These are phyloP conservation scores for Russula griseocarnosa DNA, from an alignment of 768 basidiomycete species.

Conservation along the genomic window DNA sequence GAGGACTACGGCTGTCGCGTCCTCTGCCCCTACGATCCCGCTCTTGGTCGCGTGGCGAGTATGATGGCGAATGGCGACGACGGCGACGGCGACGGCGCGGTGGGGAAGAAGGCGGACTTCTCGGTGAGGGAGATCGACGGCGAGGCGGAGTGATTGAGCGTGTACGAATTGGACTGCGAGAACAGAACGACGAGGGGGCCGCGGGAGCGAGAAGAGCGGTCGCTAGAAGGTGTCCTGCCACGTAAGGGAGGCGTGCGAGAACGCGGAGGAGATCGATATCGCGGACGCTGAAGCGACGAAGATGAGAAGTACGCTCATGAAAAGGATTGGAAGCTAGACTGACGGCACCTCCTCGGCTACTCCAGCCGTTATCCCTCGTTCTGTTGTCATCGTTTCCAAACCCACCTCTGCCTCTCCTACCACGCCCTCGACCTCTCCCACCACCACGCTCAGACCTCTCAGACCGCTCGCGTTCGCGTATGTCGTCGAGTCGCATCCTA, in stretches of 20 bases:
- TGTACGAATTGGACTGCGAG: constrained; percentile 28
- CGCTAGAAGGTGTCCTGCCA: constrained; percentile 34
- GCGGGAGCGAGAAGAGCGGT: constrained; percentile 41
- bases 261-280: constrained; percentile 46
- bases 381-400: constrained; percentile 46
- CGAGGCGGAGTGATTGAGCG: constrained; percentile 24
- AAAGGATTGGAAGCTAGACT: constrained; percentile 28
- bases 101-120: constrained; percentile 26
- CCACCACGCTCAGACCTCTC: constrained; percentile 44
- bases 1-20: constrained; percentile 54
- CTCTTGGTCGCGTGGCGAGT: constrained; percentile 43
- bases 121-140: constrained; percentile 30
- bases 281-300: constrained; percentile 40
- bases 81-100: constrained; percentile 38
- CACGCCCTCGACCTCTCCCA: constrained; percentile 56
- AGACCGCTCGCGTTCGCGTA: constrained; percentile 57
- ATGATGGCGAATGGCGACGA: constrained; percentile 46
- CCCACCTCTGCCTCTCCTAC: constrained; percentile 45
- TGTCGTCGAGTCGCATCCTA: constrained; percentile 62
- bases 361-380: constrained; percentile 60
- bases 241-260: constrained; percentile 30
- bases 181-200: constrained; percentile 37
- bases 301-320: constrained; percentile 27
- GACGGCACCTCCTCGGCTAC: constrained; percentile 58
- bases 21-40: constrained; percentile 29